These are phyloP conservation scores for Leucoagaricus sp. DNA, from an alignment of 1,284 basidiomycete genomes.

Conservation along the genomic window DNA sequence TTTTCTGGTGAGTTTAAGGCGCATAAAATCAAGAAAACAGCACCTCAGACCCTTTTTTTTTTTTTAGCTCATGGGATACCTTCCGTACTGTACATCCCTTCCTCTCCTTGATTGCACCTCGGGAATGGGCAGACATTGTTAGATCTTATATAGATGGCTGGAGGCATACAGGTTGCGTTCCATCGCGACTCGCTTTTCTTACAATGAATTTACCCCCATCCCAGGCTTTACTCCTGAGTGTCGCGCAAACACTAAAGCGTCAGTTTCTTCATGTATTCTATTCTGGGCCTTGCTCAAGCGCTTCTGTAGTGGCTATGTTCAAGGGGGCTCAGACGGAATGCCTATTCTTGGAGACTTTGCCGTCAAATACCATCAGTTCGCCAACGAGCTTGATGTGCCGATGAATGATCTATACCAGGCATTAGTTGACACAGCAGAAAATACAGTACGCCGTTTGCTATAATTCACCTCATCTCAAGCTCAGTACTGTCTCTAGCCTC, in stretches of 20 bases:
- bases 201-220: too few relatives aligned
- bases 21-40: neutral
- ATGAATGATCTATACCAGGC: constrained; percentile 49
- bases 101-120: constrained; percentile 43
- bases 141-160: constrained; percentile 52
- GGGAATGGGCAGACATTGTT: constrained; percentile 47
- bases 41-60: neutral
- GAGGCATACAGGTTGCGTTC: constrained; percentile 47
- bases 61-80: constrained; percentile 49
- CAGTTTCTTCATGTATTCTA: constrained; percentile 18
- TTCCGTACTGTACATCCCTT: constrained; percentile 51
- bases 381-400: constrained; percentile 41
- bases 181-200: too few relatives aligned
- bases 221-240: constrained; percentile 50
- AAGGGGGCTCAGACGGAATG: constrained; percentile 52
- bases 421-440: constrained; percentile 50
- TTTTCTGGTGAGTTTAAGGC: constrained; percentile 41
- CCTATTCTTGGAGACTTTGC: constrained; percentile 52
- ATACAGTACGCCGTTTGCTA: constrained; percentile 38
- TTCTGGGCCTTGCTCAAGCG: too few relatives aligned
- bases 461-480: neutral
- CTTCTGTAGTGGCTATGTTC: constrained; percentile 43
- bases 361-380: constrained; percentile 42
- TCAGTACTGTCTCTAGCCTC: constrained; percentile 33
- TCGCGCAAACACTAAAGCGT: constrained; percentile 50